These are phyloP conservation scores for Trametes polyzona DNA, from an alignment of 1,284 basidiomycete species.

Conservation along the genomic window DNA sequence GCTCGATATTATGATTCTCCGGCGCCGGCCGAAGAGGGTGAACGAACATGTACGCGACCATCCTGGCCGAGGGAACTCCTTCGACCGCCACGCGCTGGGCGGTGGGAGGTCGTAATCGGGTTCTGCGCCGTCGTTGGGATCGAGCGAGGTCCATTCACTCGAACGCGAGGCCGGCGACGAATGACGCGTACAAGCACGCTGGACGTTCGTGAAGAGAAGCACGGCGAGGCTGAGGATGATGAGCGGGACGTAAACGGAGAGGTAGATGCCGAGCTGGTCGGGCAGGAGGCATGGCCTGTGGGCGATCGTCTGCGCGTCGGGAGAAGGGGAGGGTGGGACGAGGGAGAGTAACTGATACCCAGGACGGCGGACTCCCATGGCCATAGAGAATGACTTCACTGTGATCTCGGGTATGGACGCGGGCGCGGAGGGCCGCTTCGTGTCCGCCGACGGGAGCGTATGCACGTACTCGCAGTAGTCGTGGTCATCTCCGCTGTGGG, in stretches of 20 bases:
- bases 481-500: conserved; percentile 65
- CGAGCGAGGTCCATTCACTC: conserved; percentile 10
- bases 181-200: conserved; percentile 28
- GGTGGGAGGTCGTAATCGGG: conserved; percentile 23
- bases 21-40: conserved; percentile 32
- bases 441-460: conserved; percentile 30
- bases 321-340: conserved; percentile 34
- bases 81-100: conserved; percentile 22
- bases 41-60: conserved; percentile 31
- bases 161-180: conserved; percentile 1
- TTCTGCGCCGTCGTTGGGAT: background rate
- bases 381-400: conserved; percentile 64
- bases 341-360: conserved; percentile 71
- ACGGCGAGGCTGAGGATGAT: conserved; percentile 40
- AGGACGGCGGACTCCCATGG: conserved; percentile 57
- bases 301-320: conserved; percentile 36
- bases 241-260: conserved; percentile 52
- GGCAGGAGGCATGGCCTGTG: conserved; percentile 60
- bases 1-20: conserved; percentile 33
- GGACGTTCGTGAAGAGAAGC: conserved; percentile 32
- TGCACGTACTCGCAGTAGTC: conserved; percentile 67
- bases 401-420: conserved; percentile 54
- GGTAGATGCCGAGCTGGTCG: conserved; percentile 59
- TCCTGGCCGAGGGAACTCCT: conserved; percentile 18
- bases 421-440: conserved; percentile 24